phyloP scores from a whole-genome alignment of 164 flowering plant genomes.

The Tetracentron sinense region DNA sequence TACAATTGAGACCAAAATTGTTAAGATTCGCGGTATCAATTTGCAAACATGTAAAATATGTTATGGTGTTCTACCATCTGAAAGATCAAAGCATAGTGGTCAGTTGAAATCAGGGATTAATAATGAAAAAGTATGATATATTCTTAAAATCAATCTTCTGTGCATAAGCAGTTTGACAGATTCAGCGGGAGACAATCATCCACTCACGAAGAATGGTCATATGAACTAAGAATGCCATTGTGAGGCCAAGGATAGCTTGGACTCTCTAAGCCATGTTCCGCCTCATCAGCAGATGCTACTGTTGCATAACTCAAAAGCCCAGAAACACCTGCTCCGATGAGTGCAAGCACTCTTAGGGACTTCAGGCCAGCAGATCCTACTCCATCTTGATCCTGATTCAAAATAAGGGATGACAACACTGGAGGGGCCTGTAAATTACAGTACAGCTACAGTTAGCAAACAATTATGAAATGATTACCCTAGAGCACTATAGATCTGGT shows the following conservation, averaged over 20 bases:
- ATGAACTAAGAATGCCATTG: slow-evolving; percentile 77
- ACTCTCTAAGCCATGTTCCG: slow-evolving; percentile 69
- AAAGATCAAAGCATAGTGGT: not conserved
- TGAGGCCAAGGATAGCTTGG: slow-evolving; percentile 91
- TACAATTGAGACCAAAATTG: not conserved
- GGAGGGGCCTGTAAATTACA: slow-evolving; percentile 34
- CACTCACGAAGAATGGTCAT: slow-evolving; percentile 85
- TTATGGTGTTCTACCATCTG: not conserved
- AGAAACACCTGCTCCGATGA: slow-evolving; percentile 54
- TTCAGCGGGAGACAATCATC: not conserved
- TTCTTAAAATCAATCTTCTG: not conserved
- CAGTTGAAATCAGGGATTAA: not conserved
- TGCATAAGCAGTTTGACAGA: not conserved
- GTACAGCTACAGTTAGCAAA: not conserved
- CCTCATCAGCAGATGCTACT: slow-evolving; percentile 71
- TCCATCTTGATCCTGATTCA: slow-evolving; percentile 35
- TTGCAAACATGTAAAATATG: not conserved
- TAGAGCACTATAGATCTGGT: not conserved
- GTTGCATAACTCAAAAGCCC: slow-evolving; percentile 51
- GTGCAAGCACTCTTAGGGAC: slow-evolving; percentile 44
- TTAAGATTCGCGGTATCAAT: not conserved
- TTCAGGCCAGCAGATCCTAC: slow-evolving; percentile 30
- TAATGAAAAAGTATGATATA: too few relatives aligned
- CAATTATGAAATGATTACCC: not conserved
- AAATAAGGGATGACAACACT: slow-evolving; percentile 25